Conservation (phyloP, 345 rosid genomes). For the Excoecaria cochinchinensis region DNA sequence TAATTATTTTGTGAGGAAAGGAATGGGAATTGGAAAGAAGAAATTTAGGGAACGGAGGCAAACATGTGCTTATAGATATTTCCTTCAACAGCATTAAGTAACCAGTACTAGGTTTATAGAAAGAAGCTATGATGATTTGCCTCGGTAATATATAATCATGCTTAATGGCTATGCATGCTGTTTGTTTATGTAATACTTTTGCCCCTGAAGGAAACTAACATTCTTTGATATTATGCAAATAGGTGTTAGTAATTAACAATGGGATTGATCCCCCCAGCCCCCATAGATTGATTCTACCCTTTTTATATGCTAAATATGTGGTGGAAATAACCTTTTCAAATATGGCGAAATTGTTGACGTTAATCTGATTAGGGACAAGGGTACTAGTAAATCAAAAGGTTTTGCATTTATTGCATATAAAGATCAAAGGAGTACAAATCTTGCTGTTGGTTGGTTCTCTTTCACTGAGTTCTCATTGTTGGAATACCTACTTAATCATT, state of each 20-base stretch:
- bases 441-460: constrained; percentile 75
- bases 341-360: constrained; percentile 92
- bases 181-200: not conserved
- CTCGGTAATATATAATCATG: not conserved
- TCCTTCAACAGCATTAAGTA: not conserved
- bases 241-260: not conserved
- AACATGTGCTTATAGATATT: not conserved
- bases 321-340: constrained; percentile 31
- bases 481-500: not conserved
- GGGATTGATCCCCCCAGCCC: too few species aligned
- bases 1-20: too few species aligned
- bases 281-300: not conserved
- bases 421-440: constrained; percentile 89
- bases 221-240: not conserved
- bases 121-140: not conserved
- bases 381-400: constrained; percentile 88
- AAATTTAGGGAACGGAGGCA: not conserved
- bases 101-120: not conserved
- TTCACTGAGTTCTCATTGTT: not conserved
- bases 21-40: not conserved
- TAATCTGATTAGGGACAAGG: constrained; percentile 86
- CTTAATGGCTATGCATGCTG: not conserved
- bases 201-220: not conserved
- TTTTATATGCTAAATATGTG: not conserved
- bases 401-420: constrained; percentile 88